Conservation (phyloP, 305 asterid genomes). For the Fraxinus platypoda region DNA sequence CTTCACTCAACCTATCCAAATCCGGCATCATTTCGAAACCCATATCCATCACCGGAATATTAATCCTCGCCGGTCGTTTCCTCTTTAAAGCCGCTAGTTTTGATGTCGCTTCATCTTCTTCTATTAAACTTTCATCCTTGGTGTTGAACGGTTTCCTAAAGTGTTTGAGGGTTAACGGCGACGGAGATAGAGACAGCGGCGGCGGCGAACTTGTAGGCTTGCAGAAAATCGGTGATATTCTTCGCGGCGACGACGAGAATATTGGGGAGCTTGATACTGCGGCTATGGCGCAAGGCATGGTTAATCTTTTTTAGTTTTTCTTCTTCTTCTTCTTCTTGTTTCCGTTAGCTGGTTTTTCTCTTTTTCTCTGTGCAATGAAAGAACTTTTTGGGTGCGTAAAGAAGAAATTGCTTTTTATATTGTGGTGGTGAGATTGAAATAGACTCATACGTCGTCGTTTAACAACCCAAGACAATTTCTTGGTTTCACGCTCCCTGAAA, state of each 20-base stretch:
- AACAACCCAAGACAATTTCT: not conserved
- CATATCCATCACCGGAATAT: constrained; percentile 43
- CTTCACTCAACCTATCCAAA: constrained; percentile 39
- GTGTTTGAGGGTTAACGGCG: constrained; percentile 35
- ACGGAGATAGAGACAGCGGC: constrained; percentile 31
- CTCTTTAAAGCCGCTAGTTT: constrained; percentile 53
- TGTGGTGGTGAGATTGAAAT: not conserved
- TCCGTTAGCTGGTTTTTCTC: not conserved
- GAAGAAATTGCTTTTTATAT: constrained; percentile 14
- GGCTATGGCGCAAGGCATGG: constrained; percentile 57
- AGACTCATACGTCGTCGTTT: constrained; percentile 25
- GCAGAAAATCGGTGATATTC: constrained; percentile 45
- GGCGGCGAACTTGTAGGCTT: constrained; percentile 42
- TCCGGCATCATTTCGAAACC: constrained; percentile 31
- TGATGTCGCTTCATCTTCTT: constrained; percentile 19
- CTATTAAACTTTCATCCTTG: constrained; percentile 6
- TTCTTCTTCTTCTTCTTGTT: not conserved
- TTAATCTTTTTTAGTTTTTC: not conserved
- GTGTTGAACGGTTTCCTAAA: constrained; percentile 18
- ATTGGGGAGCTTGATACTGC: constrained; percentile 46
- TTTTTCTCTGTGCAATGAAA: not conserved
- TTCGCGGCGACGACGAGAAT: constrained; percentile 56
- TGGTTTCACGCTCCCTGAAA: constrained; percentile 10
- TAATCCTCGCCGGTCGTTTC: constrained; percentile 65
- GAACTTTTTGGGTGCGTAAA: constrained; percentile 7